These are phyloP conservation scores for Zasmidium angulare DNA, from an alignment of 2,329 filamentous ascomycete genomes.

Conservation along the genomic window DNA sequence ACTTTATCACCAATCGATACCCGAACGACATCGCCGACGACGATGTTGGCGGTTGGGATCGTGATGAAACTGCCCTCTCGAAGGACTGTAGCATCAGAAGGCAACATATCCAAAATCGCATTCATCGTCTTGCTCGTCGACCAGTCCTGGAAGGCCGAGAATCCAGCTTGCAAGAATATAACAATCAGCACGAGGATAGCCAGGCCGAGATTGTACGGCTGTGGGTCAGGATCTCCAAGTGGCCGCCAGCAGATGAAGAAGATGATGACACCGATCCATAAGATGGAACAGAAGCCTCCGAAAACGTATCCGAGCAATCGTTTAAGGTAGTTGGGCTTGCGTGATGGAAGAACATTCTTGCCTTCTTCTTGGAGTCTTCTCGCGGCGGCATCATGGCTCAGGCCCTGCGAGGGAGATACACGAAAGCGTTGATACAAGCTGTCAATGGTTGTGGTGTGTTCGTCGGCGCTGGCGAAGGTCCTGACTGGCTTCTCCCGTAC, in stretches of 20 bases:
- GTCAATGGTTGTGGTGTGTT: background rate
- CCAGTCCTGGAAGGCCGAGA: background rate
- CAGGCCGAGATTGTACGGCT: background rate
- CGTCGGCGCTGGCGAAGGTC: background rate
- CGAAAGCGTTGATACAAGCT: background rate
- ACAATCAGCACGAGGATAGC: background rate
- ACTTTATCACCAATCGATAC: background rate
- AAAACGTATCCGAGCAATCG: background rate
- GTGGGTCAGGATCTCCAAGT: background rate
- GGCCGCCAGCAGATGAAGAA: background rate
- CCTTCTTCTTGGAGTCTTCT: background rate
- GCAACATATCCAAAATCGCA: background rate
- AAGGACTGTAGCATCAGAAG: background rate
- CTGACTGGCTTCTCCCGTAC: background rate
- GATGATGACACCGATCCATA: background rate
- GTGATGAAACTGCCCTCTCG: background rate
- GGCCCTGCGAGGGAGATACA: background rate
- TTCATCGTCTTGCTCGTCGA: background rate
- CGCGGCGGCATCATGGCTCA: background rate
- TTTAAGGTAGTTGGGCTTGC: background rate
- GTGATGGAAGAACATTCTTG: background rate
- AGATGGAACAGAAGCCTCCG: background rate
- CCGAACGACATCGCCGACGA: background rate
- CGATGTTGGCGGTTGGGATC: background rate
- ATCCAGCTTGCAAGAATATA: background rate